Evolutionary conservation across 2,329 filamentous ascomycete species (phyloP).

Genomic region (Phialophora chinensis): DNA sequence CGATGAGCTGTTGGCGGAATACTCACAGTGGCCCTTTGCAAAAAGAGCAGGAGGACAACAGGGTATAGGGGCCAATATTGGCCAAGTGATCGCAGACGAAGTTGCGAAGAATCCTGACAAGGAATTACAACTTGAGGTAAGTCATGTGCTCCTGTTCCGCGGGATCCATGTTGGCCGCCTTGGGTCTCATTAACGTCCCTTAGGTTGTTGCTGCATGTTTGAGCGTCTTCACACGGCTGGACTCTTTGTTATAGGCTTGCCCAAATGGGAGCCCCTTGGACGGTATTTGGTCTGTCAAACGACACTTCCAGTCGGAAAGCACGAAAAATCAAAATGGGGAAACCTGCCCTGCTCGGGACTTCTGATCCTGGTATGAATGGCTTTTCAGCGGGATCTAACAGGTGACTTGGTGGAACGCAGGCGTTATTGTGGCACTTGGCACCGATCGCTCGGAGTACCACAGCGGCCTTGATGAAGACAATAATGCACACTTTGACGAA

Average conservation of each 20-base stretch:
- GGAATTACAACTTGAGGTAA: slow-evolving; percentile 93
- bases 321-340: background rate
- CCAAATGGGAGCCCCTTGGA: slow-evolving; percentile 1
- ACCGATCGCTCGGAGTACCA: background rate
- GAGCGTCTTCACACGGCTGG: slow-evolving; percentile 95
- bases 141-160: slow-evolving; percentile 41
- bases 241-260: slow-evolving; percentile 77
- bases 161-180: slow-evolving; percentile 26
- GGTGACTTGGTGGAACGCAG: background rate
- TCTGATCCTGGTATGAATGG: background rate
- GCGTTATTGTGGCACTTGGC: background rate
- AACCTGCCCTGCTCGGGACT: background rate
- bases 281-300: background rate
- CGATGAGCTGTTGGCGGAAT: slow-evolving; percentile 92
- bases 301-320: background rate
- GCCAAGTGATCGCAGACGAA: slow-evolving; percentile 85
- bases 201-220: slow-evolving; percentile 89
- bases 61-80: slow-evolving; percentile 90
- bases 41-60: slow-evolving; percentile 75
- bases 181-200: slow-evolving; percentile 16
- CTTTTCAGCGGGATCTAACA: slow-evolving; percentile 1
- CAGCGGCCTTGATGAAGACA: background rate
- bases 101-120: slow-evolving; percentile 85
- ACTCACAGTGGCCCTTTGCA: slow-evolving; percentile 96
- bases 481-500: background rate